Base-by-base conservation (phyloP, 2,329 filamentous ascomycete genomes). In the Exserohilum turcica region DNA sequence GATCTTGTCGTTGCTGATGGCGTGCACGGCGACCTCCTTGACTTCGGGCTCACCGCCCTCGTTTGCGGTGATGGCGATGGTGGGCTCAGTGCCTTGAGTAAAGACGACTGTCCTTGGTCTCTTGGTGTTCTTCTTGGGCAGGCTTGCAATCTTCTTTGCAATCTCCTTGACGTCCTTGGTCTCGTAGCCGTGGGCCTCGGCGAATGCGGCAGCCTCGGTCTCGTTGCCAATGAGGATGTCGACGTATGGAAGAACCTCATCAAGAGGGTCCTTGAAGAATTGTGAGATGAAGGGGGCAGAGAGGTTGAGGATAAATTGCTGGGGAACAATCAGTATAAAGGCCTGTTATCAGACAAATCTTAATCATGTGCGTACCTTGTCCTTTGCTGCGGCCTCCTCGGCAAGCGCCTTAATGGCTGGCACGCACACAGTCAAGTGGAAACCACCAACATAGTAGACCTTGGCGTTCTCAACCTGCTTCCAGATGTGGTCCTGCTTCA, bases 181-280 rank as follows among this genome's bases (percentile, higher is more conserved):
- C 35, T 74, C 81, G 67, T 94, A 83, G 64, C 81, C 81, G 78
- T 96, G 92, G 54, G 87, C 87, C 76, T 92, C 87, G 62, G 92
- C 90, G 78, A 93, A 99, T 52, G 92, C 83, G 65, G 87, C 85
- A 43, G 92, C 93, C 81, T 99, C 94, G 63, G 90, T 90, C 86
- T 99, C 94, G 80, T 99, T 99, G 72, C 92, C 93, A 75, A 99
- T 90, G 57, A 97, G 82, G 78, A 93, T 95, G 80, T 97, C 92
- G 83, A 92, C 95, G 85, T 96, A 97, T 27, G 90, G 89, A 47
- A 91, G 82, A 48, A 90, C 88, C 68, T 86, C 87, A 77, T 96
- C 91, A 42, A 99, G 85, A 62, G 86, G 89, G 43, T 97, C 92
- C 83, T 97, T 97, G 88, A 97, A 99, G 84, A 97, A 96, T 74